Conservation (phyloP, 192 early-diverging fungal genomes). For the Backusella sp. region DNA sequence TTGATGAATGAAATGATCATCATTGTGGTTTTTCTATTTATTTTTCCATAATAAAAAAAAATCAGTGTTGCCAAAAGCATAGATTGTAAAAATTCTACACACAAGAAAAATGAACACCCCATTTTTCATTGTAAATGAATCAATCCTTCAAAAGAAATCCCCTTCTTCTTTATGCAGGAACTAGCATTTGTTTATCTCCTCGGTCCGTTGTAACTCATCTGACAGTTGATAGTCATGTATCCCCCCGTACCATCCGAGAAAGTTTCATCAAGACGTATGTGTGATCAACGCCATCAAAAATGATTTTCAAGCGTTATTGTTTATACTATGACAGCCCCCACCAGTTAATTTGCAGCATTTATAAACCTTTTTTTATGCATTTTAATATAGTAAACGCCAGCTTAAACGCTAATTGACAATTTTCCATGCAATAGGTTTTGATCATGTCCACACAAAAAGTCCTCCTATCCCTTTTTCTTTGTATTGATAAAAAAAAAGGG, state of each 20-base stretch:
- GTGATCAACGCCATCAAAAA: not conserved
- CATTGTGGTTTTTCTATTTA: no score
- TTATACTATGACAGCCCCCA: not conserved
- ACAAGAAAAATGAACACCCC: no score
- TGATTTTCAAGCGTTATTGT: not conserved
- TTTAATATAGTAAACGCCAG: not conserved
- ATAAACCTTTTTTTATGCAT: not conserved
- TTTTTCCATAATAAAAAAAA: no score
- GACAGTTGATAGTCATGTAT: not conserved
- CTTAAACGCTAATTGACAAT: not conserved
- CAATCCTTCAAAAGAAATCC: not conserved
- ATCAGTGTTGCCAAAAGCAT: no score
- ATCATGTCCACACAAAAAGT: not conserved
- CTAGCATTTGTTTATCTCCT: not conserved
- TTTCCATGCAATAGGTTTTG: not conserved
- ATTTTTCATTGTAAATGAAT: not conserved
- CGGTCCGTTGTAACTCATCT: not conserved
- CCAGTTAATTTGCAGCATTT: not conserved
- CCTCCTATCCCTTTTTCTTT: not conserved
- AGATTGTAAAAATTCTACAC: no score
- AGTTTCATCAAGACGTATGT: not conserved
- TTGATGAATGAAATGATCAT: no score
- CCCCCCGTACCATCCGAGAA: not conserved
- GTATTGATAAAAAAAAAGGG: not conserved
- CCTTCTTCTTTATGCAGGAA: not conserved